These are phyloP conservation scores for Amanita phalloides DNA, from an alignment of 768 basidiomycete species.

Conservation along the genomic window DNA sequence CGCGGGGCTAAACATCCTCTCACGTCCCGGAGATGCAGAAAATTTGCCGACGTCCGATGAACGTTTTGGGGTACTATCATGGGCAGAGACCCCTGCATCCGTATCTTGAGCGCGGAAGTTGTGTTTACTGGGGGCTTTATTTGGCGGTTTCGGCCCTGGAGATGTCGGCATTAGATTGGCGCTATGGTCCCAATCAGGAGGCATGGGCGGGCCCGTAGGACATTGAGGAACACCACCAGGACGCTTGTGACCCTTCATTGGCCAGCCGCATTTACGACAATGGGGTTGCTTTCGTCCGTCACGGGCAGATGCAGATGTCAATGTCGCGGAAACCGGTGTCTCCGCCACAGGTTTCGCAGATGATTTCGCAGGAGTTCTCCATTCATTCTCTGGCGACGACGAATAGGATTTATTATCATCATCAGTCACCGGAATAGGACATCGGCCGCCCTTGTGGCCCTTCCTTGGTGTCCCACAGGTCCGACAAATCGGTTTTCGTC, in stretches of 20 bases:
- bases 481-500: not conserved
- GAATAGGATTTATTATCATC: not conserved
- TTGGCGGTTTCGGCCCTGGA: not conserved
- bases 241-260: slow-evolving; percentile 5
- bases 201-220: not conserved
- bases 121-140: not conserved
- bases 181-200: not conserved
- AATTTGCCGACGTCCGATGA: not conserved
- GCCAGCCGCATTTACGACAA: not conserved
- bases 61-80: not conserved
- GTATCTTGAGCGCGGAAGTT: not conserved
- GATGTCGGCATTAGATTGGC: not conserved
- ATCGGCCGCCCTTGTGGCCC: slow-evolving; percentile 1
- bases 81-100: not conserved
- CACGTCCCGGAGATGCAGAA: not conserved
- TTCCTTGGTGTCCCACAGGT: slow-evolving; percentile 1
- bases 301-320: not conserved
- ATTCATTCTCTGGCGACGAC: not conserved
- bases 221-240: not conserved
- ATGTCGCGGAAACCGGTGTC: not conserved
- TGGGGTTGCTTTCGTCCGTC: not conserved
- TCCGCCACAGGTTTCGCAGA: not conserved
- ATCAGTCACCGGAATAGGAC: not conserved
- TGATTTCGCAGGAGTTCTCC: not conserved
- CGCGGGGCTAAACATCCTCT: not conserved